Percentiles rank a stretch among this genome's conserved stretches.
Evolutionary conservation across 176 grass and related monocot genomes (phyloP).

Genomic region (Alopecurus myosuroides): DNA sequence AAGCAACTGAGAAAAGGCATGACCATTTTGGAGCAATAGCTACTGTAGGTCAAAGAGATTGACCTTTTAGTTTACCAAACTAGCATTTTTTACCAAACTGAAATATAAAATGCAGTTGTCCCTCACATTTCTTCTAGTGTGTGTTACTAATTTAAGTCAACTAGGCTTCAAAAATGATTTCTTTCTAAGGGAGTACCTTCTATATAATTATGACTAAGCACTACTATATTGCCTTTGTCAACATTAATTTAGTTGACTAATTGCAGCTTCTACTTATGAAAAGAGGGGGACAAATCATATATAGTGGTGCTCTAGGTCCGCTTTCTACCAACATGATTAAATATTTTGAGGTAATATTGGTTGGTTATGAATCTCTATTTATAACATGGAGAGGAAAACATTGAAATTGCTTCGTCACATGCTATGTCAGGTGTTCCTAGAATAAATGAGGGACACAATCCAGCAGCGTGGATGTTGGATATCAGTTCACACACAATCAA

Average conservation of each 20-base stretch:
- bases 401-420: conserved; percentile 26
- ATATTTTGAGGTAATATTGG: conserved; percentile 81
- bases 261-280: conserved; percentile 88
- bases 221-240: background rate
- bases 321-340: conserved; percentile 71
- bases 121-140: background rate
- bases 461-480: conserved; percentile 77
- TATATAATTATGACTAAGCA: background rate
- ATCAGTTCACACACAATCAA: conserved; percentile 65
- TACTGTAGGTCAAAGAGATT: background rate
- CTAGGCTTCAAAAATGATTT: background rate
- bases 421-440: conserved; percentile 65
- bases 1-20: background rate
- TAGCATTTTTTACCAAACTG: background rate
- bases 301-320: conserved; percentile 67
- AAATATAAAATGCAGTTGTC: background rate
- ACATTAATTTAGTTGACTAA: conserved; percentile 10
- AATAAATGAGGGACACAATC: conserved; percentile 67
- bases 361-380: background rate
- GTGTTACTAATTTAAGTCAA: background rate
- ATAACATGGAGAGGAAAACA: background rate
- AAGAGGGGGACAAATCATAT: conserved; percentile 74
- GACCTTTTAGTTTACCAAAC: background rate
- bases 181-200: background rate
- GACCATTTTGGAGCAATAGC: background rate